Conservation (phyloP, 306 rosid genomes). For the Prunus padus region DNA sequence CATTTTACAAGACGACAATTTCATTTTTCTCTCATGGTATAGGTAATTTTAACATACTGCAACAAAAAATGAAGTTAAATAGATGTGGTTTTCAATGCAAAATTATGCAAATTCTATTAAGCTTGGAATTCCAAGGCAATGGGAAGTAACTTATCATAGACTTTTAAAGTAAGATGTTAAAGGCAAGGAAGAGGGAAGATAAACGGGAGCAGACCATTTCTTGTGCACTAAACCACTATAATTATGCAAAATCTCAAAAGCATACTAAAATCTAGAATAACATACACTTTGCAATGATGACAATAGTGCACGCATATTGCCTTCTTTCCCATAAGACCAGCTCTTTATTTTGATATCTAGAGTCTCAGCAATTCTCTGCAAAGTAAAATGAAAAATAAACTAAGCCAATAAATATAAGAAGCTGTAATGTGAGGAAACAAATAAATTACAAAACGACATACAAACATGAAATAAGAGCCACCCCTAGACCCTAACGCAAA, state of each 20-base stretch:
- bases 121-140: neutral
- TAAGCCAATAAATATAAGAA: constrained; percentile 1
- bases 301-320: constrained; percentile 85
- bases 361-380: constrained; percentile 70
- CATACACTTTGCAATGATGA: constrained; percentile 71
- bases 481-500: neutral
- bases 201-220: neutral
- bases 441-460: neutral
- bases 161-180: neutral
- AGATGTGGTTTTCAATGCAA: neutral
- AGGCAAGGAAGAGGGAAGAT: neutral
- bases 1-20: neutral
- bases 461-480: neutral
- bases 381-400: constrained; percentile 20
- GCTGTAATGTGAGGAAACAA: neutral
- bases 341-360: constrained; percentile 61
- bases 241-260: neutral
- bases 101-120: neutral
- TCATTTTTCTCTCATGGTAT: neutral
- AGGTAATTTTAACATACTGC: neutral
- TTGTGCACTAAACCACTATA: neutral
- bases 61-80: neutral
- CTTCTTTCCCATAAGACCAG: constrained; percentile 92
- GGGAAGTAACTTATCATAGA: neutral
- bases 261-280: constrained; percentile 2